phyloP scores from a whole-genome alignment of 106 monocot genomes.

The Iris macrosiphon region DNA sequence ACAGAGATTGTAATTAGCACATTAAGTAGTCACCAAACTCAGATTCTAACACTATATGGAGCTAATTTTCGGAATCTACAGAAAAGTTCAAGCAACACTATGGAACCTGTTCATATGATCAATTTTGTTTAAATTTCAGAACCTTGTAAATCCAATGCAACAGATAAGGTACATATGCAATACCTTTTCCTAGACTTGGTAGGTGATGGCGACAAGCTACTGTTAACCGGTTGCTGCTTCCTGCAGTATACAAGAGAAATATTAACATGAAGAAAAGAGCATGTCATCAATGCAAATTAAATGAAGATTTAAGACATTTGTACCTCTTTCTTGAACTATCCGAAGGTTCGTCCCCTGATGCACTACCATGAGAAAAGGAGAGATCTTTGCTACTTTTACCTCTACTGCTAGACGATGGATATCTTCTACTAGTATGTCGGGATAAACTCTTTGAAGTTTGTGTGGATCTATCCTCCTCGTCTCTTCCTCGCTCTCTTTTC shows the following conservation, averaged over 20 bases:
- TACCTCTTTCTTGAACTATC: constrained; percentile 53
- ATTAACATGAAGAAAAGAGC: constrained; percentile 2
- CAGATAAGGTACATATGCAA: background rate
- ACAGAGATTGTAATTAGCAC: too few species aligned
- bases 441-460: constrained; percentile 19
- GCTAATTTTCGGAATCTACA: too few species aligned
- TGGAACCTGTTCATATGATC: too few species aligned
- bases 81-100: too few species aligned
- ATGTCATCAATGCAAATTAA: background rate
- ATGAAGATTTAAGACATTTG: background rate
- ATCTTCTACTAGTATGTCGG: constrained; percentile 33
- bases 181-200: constrained; percentile 58
- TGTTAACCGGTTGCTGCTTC: constrained; percentile 36
- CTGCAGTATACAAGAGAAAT: constrained; percentile 15
- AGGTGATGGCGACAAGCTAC: constrained; percentile 51
- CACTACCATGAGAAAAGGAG: constrained; percentile 25
- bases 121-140: too few species aligned
- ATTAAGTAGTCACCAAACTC: too few species aligned
- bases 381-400: constrained; percentile 36
- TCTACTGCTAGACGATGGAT: constrained; percentile 46
- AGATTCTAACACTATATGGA: too few species aligned
- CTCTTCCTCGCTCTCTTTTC: constrained; percentile 23
- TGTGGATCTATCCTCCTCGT: constrained; percentile 19
- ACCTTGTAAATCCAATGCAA: too few species aligned
- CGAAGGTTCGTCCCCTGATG: constrained; percentile 53